Evolutionary conservation across 2,329 filamentous ascomycete species (phyloP), one percentile per base, ranked within the genome.

Genomic region (Apiospora marii): DNA sequence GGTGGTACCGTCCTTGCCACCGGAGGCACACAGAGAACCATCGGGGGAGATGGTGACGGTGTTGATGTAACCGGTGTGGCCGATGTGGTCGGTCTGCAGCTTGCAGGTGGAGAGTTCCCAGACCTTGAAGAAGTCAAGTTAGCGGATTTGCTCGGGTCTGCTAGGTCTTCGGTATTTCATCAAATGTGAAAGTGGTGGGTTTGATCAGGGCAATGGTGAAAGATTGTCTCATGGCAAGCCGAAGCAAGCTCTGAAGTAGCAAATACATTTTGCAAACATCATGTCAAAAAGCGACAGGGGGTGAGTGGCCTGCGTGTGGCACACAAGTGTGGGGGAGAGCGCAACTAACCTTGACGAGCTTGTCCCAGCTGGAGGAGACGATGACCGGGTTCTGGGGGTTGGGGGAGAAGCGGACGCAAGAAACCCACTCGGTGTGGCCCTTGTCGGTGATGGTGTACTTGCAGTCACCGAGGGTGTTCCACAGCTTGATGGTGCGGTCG

Each of bases 361-460:
- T 99, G 91, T 99, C 96, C 96, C 96, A 99, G 82, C 95, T 95
- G 87, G 93, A 92, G 85, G 93, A 97, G 85, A 99, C 96, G 85
- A 99, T 99, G 86, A 99, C 96, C 80, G 96, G 96, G 93, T 98
- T 99, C 91, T 98, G 96, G 83, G 96, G 96, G 92, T 99, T 99
- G 85, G 96, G 96, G 88, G 94, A 97, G 94, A 99, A 99, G 87
- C 96, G 93, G 81, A 99, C 96, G 90, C 96, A 98, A 77, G 96
- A 98, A 81, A 98, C 96, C 96, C 96, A 99, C 88, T 99, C 96
- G 87, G 94, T 94, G 92, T 99, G 96, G 85, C 96, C 96, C 93
- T 99, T 99, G 86, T 99, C 96, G 88, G 94, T 97, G 91, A 99
- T 98, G 90, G 96, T 99, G 93, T 92, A 99, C 92, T 99, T 99